These are phyloP conservation scores for Chromosphaera perkinsii DNA, from an alignment of 208 protist genomes.

Conservation along the genomic window DNA sequence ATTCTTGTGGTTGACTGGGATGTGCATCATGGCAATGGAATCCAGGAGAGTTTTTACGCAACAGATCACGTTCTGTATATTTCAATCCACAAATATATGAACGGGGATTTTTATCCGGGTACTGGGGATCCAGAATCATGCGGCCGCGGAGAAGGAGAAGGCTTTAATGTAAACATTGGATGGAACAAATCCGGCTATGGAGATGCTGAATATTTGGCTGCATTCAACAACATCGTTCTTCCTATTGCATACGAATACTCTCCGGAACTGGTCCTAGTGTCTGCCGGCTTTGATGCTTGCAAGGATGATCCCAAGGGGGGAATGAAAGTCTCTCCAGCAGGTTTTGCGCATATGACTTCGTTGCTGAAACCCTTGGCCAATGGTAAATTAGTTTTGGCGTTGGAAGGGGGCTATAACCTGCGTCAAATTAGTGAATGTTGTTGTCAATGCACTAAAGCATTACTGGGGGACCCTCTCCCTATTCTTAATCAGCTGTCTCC, in stretches of 20 bases:
- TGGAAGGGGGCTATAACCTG: conserved; percentile 36
- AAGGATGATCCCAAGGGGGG: conserved; percentile 78
- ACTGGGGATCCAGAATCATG: conserved; percentile 17
- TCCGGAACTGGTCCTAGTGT: conserved; percentile 82
- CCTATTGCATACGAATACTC: conserved; percentile 73
- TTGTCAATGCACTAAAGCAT: too few relatives aligned
- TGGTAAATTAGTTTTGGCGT: conserved; percentile 24
- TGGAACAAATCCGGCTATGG: conserved; percentile 59
- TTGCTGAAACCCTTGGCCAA: conserved; percentile 12
- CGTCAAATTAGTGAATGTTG: too few relatives aligned
- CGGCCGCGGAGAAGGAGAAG: conserved; percentile 59
- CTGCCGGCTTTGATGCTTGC: conserved; percentile 85
- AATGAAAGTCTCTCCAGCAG: conserved; percentile 30
- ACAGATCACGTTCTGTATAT: conserved; percentile 65
- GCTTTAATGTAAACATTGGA: conserved; percentile 85
- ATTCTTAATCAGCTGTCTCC: too few relatives aligned
- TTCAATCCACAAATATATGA: conserved; percentile 79
- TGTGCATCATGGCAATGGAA: conserved; percentile 82
- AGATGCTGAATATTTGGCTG: conserved; percentile 81
- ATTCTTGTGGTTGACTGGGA: conserved; percentile 61
- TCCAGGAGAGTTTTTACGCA: conserved; percentile 71
- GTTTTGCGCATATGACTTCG: conserved; percentile 31
- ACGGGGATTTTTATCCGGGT: conserved; percentile 39
- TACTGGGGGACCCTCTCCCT: too few relatives aligned
- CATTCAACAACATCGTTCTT: conserved; percentile 79